A percentile compares a stretch with the other conserved stretches of the same genome.
phyloP scores from a whole-genome alignment of 1,139 yeast species.

The Yamadazyma taylorii region DNA sequence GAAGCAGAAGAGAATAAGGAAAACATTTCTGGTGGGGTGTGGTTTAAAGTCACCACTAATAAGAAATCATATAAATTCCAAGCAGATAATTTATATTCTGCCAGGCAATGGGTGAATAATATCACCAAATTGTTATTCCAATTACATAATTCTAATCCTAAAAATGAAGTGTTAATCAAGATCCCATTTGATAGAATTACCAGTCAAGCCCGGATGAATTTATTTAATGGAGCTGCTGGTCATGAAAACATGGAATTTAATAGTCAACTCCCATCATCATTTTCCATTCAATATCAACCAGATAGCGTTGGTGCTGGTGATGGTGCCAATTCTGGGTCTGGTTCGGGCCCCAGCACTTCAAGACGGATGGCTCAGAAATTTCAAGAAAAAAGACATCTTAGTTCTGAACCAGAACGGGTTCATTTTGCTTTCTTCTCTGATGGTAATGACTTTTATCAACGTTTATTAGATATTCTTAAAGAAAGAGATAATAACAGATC shows the following conservation, averaged over 20 bases:
- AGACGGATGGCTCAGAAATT: constrained; percentile 14
- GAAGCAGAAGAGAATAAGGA: constrained; percentile 33
- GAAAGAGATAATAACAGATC: constrained; percentile 1
- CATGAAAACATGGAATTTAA: neutral
- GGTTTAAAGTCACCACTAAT: constrained; percentile 60
- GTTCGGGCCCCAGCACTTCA: neutral
- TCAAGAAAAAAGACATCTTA: constrained; percentile 10
- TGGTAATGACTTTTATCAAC: constrained; percentile 27
- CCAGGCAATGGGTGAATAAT: constrained; percentile 77
- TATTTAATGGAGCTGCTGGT: constrained; percentile 11
- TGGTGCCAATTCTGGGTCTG: too few relatives aligned
- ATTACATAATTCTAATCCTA: constrained; percentile 60
- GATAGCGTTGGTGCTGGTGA: too few relatives aligned
- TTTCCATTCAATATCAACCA: constrained; percentile 4
- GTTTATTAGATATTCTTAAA: constrained; percentile 23
- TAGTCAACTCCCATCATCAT: neutral
- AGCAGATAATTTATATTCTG: constrained; percentile 72
- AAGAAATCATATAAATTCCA: constrained; percentile 61
- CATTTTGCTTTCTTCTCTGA: constrained; percentile 62
- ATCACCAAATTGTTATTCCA: constrained; percentile 74
- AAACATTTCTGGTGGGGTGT: constrained; percentile 32
- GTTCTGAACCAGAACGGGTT: constrained; percentile 57
- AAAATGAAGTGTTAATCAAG: constrained; percentile 72
- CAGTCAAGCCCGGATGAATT: constrained; percentile 40
- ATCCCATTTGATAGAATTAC: constrained; percentile 72